Conservation (phyloP, 1,139 yeast species). For the Sugiyamaella paludigena region DNA sequence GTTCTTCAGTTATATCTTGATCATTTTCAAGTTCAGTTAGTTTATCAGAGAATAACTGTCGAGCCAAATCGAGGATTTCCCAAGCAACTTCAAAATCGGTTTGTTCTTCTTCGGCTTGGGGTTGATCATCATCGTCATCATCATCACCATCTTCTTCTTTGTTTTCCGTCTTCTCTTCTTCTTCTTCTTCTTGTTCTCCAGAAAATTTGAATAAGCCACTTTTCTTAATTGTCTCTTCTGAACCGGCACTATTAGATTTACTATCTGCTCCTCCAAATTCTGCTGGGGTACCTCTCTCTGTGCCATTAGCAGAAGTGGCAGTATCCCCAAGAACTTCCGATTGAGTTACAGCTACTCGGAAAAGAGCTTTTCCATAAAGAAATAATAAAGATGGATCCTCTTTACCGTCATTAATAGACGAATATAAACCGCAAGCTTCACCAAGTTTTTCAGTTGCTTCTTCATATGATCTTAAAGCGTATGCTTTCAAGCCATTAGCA, state of each 20-base stretch:
- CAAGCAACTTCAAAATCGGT: slow-evolving; percentile 84
- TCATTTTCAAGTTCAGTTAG: slow-evolving; percentile 35
- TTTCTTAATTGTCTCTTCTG: slow-evolving; percentile 3
- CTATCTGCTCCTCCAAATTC: slow-evolving; percentile 26
- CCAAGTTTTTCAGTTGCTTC: slow-evolving; percentile 70
- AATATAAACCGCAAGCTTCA: slow-evolving; percentile 63
- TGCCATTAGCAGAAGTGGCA: slow-evolving; percentile 20
- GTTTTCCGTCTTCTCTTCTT: slow-evolving; percentile 32
- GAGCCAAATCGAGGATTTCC: slow-evolving; percentile 76
- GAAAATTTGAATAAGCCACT: slow-evolving; percentile 14
- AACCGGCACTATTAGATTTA: slow-evolving; percentile 19
- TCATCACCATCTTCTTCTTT: slow-evolving; percentile 39
- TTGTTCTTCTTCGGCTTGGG: slow-evolving; percentile 50
- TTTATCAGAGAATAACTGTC: slow-evolving; percentile 57
- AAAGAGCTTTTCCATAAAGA: slow-evolving; percentile 77
- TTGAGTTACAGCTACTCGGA: slow-evolving; percentile 69
- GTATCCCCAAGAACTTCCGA: slow-evolving; percentile 76
- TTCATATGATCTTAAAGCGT: slow-evolving; percentile 64
- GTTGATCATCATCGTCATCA: slow-evolving; percentile 39
- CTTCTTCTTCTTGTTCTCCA: slow-evolving; percentile 27
- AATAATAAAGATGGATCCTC: slow-evolving; percentile 71
- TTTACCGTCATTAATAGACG: slow-evolving; percentile 51
- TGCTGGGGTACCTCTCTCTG: slow-evolving; percentile 28
- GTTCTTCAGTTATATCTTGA: slow-evolving; percentile 23
- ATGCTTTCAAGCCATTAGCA: slow-evolving; percentile 59